Evolutionary conservation across 768 basidiomycete species (phyloP), one percentile per base, ranked within the genome.

Genomic region (Serendipita vermifera): DNA sequence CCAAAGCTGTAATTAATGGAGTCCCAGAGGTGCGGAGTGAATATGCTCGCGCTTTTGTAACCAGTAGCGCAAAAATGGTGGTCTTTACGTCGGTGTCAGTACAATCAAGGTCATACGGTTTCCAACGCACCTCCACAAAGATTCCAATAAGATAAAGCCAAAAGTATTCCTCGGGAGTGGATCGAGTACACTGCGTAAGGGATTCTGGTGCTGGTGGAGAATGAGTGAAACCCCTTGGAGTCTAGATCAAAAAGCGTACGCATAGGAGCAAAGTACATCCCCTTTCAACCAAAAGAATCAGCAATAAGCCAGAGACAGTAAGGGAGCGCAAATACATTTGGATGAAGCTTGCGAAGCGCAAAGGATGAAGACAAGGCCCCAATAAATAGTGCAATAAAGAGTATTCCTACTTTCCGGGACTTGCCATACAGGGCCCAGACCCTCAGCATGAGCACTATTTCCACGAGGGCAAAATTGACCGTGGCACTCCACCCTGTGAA

Each of bases 141-240:
- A 51, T 27, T 4, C 15, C 46, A 22, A 51, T 51, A 20, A 15
- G n/a, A 26, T 51, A 51, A 7, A 51, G 29, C 24, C 26, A 51
- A 29, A 51, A 51, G 46, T 51, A 51, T n/a, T 51, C 46, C n/a
- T 51, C 29, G n/a, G 46, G 46, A 27, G 22, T n/a, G n/a, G 46
- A 51, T 7, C 46, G 46, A 31, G 15, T 7, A 31, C 46, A 51
- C 27, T n/a, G 22, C 9, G 46, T 51, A 29, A 51, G 46, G 24
- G 24, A 27, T 9, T 22, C 27, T 7, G 46, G 46, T 27, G 29
- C 46, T 51, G n/a, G 26, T 7, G 46, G 5, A 5, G 24, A 31
- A 51, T 26, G 9, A 51, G 40, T 2, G 26, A 9, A 31, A 31
- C 3, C 9, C 17, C 17, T 9, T 7, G 7, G 27, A 5, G 46